Base-by-base conservation (phyloP, 176 grass and related monocot genomes). In the Zea mays region DNA sequence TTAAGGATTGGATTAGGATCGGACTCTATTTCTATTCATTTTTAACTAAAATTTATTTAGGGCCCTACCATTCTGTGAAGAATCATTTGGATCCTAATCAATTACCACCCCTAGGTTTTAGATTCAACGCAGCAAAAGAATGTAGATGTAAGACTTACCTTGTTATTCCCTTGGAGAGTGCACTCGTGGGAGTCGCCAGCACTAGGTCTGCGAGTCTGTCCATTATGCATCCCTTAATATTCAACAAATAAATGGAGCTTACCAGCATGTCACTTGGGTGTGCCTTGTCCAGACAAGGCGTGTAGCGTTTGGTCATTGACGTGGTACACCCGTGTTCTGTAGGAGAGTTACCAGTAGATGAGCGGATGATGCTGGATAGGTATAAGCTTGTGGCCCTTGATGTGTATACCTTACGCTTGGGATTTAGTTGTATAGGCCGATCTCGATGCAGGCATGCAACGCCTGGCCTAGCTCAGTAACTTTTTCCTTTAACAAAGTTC, bases 341-440 rank as follows among this genome's bases (percentile, higher is more conserved):
- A 79, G 55, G 38, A 66, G 85, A 78, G 67, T 72, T 83, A 46
- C 47, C 49, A 20, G 41, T 83, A 65, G 76, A 76, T 36, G 69
- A 70, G 75, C 81, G 72, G 71, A 71, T 48, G 55, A 71, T 76
- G 71, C 62, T 75, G 36, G 50, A 67, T 74, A 79, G 76, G 62
- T 80, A 15, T 48, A 72, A 72, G 74, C 67, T 82, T 54, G 34
- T 69, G 52, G 19, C 69, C 71, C 77, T 57, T 70, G 48, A 36
- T 35, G 44, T 4, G 76, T 20, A 65, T 51, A 42, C 76, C 39
- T 16, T 17, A 76, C 5, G 40, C 62, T 46, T 79, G 86, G 57
- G 86, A 76, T 84, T 40, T 88, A 83, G 76, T 81, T 88, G 71
- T 88, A 88, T 65, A 76, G 76, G 71, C 76, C 71, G n/a, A 72